Evolutionary conservation across 495 filamentous ascomycete genomes (phyloP), one percentile per base, ranked within the genome.

Genomic region (Rhypophila decipiens): DNA sequence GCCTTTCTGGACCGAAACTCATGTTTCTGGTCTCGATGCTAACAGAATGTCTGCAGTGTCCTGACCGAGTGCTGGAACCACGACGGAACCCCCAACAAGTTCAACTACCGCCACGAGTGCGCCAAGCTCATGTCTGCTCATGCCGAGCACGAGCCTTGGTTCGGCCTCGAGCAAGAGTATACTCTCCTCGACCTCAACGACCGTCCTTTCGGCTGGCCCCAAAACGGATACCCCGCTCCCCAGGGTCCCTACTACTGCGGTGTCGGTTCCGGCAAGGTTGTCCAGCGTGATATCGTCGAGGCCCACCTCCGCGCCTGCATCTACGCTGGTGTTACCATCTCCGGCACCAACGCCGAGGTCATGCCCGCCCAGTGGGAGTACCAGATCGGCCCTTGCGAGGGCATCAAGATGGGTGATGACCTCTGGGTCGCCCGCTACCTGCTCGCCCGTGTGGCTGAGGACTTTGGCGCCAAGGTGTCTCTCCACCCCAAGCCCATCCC

Each of bases 181-280:
- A 65, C 60, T 23, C 60, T 63, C 17, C 88, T 96, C 59, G 91
- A 90, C 64, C 75, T 81, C 56, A 78, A 80, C 59, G 87, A 87
- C 64, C 84, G 87, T 71, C 93, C 93, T 20, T 90, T 93, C 64
- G 93, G 93, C 69, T 98, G 93, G 52, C 58, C 56, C 54, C 40
- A 80, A 74, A 86, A 86, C 61, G 94, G 94, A 71, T 98, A 84
- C 86, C 93, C 93, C 49, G 93, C 88, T 70, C 62, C 70, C 39
- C 94, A 98, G 73, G 93, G 93, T 53, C 90, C 90, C 44, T 98
- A 98, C 83, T 98, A 97, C 82, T 98, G 93, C 69, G 93, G 90
- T 82, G 90, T 96, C 52, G 93, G 93, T 55, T 87, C 88, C 60
- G 90, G 91, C 74, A 90, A 90, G 78, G 93, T 97, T 65, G 93